A percentile compares a stretch with the other conserved stretches of the same genome.
These are phyloP conservation scores for Geopyxis carbonaria DNA, from an alignment of 495 filamentous ascomycete genomes.

Conservation along the genomic window DNA sequence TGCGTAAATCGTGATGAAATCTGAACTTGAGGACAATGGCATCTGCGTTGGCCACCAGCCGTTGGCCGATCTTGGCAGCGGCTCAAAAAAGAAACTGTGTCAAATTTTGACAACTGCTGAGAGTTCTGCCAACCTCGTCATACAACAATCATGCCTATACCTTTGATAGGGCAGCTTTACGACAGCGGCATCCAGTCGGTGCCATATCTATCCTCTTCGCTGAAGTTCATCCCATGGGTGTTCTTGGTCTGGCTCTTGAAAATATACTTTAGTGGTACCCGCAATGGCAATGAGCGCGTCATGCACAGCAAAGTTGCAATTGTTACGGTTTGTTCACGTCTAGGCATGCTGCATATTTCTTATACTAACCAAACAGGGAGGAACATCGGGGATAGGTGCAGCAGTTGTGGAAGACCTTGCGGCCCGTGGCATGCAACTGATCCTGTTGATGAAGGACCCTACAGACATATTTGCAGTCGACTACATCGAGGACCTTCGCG, in stretches of 20 bases:
- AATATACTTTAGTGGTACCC: conserved; percentile 56
- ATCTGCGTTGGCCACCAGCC: too few relatives aligned
- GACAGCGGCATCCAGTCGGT: conserved; percentile 48
- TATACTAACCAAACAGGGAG: conserved; percentile 40
- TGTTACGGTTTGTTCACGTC: conserved; percentile 47
- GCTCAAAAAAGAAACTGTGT: too few relatives aligned
- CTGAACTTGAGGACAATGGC: too few relatives aligned
- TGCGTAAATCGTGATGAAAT: too few relatives aligned
- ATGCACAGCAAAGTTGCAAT: conserved; percentile 89
- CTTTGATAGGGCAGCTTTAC: conserved; percentile 44
- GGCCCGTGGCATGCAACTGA: conserved; percentile 67
- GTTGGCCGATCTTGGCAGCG: too few relatives aligned
- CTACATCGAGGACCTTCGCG: conserved; percentile 75
- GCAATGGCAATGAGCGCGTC: conserved; percentile 58
- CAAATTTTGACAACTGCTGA: too few relatives aligned
- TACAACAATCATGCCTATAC: conserved; percentile 61
- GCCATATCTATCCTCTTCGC: conserved; percentile 42
- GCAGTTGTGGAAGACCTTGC: conserved; percentile 57
- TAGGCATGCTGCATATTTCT: conserved; percentile 5
- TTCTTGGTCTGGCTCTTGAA: conserved; percentile 50
- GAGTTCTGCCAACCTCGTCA: too few relatives aligned
- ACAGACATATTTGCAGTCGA: conserved; percentile 80
- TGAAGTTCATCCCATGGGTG: conserved; percentile 44
- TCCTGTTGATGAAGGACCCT: conserved; percentile 71
- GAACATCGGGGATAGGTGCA: conserved; percentile 85